Evolutionary conservation across 2,329 filamentous ascomycete species (phyloP), one percentile per base, ranked within the genome.

Genomic region (Achaetomium macrosporum): DNA sequence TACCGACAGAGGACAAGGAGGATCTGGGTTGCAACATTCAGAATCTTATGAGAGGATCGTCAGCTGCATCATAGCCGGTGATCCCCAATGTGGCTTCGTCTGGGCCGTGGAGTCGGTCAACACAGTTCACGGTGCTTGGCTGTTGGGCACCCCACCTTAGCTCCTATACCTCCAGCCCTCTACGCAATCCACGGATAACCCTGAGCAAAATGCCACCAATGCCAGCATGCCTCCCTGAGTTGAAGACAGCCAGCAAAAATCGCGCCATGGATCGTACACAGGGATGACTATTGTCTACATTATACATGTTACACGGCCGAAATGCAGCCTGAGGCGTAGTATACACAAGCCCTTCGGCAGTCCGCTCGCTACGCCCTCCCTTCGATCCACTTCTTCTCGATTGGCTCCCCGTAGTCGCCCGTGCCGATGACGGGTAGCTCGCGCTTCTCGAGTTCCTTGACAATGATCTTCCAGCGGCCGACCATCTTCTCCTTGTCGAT

Each of bases 401-500:
- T 46, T 25, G 64, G 59, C 56, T 61, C 61, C 42, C 62, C 61
- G 46, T 67, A 61, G 30, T 61, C 54, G 33, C 56, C 63, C 12
- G 59, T 59, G 55, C 68, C 68, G 15, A 61, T 63, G 30, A 68
- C 62, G 33, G 69, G 69, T 19, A 71, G 55, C 33, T 60, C 59
- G 44, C 65, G 65, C 56, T 64, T 63, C 60, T 67, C 60, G 20
- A 65, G 61, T 59, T 70, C 68, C 50, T 62, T 36, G 49, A 63
- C 62, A 31, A 71, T 69, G 33, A 70, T 58, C 67, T 71, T 71
- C 68, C 68, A 71, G 49, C 68, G 64, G 31, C 68, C 68, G 29
- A 67, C 63, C 62, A 63, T 67, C 60, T 66, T 65, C 55, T 67
- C 64, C 61, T 65, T 63, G 57, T 65, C 63, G 15, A 87, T 82